Evolutionary conservation across 164 flowering plant species (phyloP).

Genomic region (Aristolochia californica): DNA sequence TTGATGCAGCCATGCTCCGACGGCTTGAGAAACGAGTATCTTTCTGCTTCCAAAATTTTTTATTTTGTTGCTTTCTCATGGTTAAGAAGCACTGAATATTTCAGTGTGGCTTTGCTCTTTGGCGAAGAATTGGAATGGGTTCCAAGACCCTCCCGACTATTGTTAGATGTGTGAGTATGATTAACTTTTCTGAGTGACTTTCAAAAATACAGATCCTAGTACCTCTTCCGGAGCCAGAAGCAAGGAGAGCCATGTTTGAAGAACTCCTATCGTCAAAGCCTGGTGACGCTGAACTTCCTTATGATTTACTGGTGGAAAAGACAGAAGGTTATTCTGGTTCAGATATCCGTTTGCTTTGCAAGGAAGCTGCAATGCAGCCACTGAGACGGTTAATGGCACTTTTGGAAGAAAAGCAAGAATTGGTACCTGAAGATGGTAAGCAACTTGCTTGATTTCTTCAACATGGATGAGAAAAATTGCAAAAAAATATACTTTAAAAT

Average conservation of each 20-base stretch:
- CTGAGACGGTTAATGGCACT: slow-evolving; percentile 62
- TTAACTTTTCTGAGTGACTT: too few relatives aligned
- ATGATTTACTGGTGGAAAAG: slow-evolving; percentile 65
- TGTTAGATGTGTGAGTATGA: too few relatives aligned
- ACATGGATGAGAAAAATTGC: too few relatives aligned
- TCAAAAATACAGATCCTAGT: slow-evolving; percentile 71
- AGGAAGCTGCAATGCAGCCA: slow-evolving; percentile 99
- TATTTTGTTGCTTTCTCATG: too few relatives aligned
- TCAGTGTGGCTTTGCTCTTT: too few relatives aligned
- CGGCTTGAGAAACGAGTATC: slow-evolving; percentile 97
- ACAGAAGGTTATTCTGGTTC: slow-evolving; percentile 97
- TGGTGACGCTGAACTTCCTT: slow-evolving; percentile 50
- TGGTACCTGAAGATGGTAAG: slow-evolving; percentile 81
- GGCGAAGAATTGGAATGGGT: too few relatives aligned
- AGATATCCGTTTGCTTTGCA: slow-evolving; percentile 85
- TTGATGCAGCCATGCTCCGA: slow-evolving; percentile 98
- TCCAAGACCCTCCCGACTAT: too few relatives aligned
- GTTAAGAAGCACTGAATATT: too few relatives aligned
- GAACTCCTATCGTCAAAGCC: slow-evolving; percentile 53
- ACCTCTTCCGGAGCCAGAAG: slow-evolving; percentile 97
- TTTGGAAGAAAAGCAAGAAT: slow-evolving; percentile 56
- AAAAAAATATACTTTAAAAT: too few relatives aligned
- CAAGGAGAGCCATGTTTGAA: slow-evolving; percentile 92
- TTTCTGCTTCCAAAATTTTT: slow-evolving; percentile 14
- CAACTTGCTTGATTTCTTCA: neutral